phyloP scores from a whole-genome alignment of 805 yeast species.

The Ogataea methylovora region DNA sequence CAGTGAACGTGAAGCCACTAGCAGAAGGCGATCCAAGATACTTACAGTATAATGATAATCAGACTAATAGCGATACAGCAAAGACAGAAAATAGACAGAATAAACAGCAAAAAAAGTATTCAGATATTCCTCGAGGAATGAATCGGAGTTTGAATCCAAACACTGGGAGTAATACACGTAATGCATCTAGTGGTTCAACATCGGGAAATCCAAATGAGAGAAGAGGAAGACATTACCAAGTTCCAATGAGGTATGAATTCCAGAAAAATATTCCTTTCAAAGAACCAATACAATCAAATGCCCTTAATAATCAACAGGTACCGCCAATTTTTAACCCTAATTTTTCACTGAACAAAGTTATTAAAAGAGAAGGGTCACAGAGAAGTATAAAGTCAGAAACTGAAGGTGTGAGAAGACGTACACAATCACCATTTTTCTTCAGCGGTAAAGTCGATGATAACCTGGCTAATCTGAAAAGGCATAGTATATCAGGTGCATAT shows the following conservation, averaged over 20 bases:
- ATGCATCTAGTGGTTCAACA: too few species aligned
- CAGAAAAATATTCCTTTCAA: constrained; percentile 15
- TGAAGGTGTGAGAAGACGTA: constrained; percentile 3
- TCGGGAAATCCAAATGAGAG: constrained; percentile 6
- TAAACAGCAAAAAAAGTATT: too few species aligned
- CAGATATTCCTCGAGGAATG: too few species aligned
- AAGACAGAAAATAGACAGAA: too few species aligned
- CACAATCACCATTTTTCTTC: constrained; percentile 8
- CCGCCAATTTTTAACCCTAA: constrained; percentile 8
- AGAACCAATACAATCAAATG: constrained; percentile 4
- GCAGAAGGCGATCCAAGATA: too few species aligned
- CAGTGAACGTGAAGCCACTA: too few species aligned
- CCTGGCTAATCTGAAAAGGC: constrained; percentile 12
- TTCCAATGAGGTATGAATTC: constrained; percentile 22
- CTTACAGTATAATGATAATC: too few species aligned
- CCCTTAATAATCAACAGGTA: constrained; percentile 1
- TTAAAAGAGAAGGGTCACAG: constrained; percentile 7
- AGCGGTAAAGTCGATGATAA: background rate
- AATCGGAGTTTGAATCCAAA: too few species aligned
- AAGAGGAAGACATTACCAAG: constrained; percentile 22
- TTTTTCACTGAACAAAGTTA: constrained; percentile 8
- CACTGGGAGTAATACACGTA: too few species aligned
- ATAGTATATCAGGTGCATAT: constrained; percentile 11
- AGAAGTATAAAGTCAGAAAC: constrained; percentile 3
- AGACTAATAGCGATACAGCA: too few species aligned